Percentiles rank a stretch among this genome's conserved stretches.
Conservation (phyloP, 192 early-diverging fungal species). For the Coemansia sp. region DNA sequence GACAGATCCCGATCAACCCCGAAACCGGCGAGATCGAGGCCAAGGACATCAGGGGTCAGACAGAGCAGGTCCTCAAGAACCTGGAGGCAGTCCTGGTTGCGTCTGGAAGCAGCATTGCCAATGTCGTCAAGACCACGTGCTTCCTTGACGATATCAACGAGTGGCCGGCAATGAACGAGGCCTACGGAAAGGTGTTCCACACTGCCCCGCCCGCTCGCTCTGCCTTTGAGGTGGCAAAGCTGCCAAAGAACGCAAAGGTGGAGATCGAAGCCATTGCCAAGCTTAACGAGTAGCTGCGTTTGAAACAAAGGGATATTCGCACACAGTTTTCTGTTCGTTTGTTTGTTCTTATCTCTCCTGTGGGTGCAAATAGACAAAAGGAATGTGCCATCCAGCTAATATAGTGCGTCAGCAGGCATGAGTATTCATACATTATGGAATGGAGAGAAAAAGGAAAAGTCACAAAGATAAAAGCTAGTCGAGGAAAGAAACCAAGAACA, state of each 20-base stretch:
- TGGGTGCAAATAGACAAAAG: no score
- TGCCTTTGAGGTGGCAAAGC: constrained; percentile 85
- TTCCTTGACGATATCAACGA: constrained; percentile 92
- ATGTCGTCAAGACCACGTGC: constrained; percentile 95
- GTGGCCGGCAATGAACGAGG: constrained; percentile 87
- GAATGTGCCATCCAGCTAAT: no score
- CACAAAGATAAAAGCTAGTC: no score
- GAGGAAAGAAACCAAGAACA: no score
- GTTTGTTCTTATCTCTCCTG: no score
- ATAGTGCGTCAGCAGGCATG: no score
- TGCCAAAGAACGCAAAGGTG: constrained; percentile 87
- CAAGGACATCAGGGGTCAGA: constrained; percentile 71
- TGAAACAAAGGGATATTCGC: no score
- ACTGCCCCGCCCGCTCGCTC: constrained; percentile 69
- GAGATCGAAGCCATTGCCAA: constrained; percentile 93
- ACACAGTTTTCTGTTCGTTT: no score
- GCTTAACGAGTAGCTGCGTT: constrained; percentile 30
- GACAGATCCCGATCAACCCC: constrained; percentile 74
- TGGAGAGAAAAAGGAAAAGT: no score
- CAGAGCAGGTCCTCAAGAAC: constrained; percentile 78
- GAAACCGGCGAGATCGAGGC: constrained; percentile 72
- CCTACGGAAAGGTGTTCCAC: constrained; percentile 77
- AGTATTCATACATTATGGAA: no score
- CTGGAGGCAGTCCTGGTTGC: constrained; percentile 81
- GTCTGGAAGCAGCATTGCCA: constrained; percentile 73